Percentiles rank a stretch among this genome's conserved stretches.
phyloP scores from a whole-genome alignment of 192 early-diverging fungal genomes.

The Backusella westeae region DNA sequence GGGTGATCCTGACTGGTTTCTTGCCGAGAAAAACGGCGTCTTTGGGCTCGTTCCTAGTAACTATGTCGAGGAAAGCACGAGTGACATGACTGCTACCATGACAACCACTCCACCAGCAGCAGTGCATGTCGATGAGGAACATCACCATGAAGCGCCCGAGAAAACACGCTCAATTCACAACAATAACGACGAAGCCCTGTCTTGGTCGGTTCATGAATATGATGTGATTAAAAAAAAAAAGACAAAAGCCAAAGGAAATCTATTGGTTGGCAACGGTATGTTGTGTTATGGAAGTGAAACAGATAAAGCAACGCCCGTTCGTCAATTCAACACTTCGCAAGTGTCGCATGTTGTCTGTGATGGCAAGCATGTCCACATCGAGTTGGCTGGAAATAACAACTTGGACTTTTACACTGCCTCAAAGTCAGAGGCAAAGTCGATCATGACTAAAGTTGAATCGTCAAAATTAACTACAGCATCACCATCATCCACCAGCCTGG shows the following conservation, averaged over 20 bases:
- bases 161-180: slow-evolving; percentile 9
- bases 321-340: slow-evolving; percentile 55
- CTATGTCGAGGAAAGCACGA: slow-evolving; percentile 62
- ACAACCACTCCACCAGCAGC: background rate
- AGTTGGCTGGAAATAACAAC: slow-evolving; percentile 57
- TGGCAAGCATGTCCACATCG: slow-evolving; percentile 59
- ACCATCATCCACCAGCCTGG: background rate
- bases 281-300: slow-evolving; percentile 64
- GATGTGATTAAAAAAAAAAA: slow-evolving; percentile 72
- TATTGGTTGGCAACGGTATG: slow-evolving; percentile 60
- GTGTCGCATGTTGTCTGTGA: slow-evolving; percentile 56
- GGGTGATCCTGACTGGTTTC: slow-evolving; percentile 92
- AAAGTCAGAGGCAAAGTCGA: slow-evolving; percentile 65
- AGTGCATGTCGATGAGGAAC: background rate
- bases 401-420: slow-evolving; percentile 64
- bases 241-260: slow-evolving; percentile 61
- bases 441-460: slow-evolving; percentile 61
- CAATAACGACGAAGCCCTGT: slow-evolving; percentile 38
- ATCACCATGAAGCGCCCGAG: background rate
- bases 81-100: background rate
- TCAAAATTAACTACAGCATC: slow-evolving; percentile 1
- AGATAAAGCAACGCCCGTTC: slow-evolving; percentile 59
- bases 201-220: slow-evolving; percentile 56
- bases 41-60: slow-evolving; percentile 86
- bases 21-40: slow-evolving; percentile 61